Percentiles rank a stretch among this genome's conserved stretches.
Conservation (phyloP, 2,329 filamentous ascomycete species). For the Colletotrichum tofieldiae region DNA sequence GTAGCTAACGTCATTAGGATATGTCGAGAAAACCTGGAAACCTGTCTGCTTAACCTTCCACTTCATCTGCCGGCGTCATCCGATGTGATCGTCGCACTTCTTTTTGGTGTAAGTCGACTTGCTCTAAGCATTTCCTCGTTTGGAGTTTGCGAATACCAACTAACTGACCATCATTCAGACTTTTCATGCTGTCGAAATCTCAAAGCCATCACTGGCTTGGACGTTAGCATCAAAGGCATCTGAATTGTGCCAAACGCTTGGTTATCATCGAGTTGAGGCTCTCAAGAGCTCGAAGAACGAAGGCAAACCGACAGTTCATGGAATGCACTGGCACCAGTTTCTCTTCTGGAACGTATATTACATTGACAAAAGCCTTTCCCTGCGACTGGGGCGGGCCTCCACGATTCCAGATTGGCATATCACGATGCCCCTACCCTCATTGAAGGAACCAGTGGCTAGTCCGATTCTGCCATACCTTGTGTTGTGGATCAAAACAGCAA, state of each 20-base stretch:
- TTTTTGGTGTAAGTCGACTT: slow-evolving; percentile 43
- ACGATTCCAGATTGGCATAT: slow-evolving; percentile 73
- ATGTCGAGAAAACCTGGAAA: slow-evolving; percentile 52
- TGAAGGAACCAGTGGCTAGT: neutral
- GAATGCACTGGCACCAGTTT: slow-evolving; percentile 52
- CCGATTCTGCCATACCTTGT: slow-evolving; percentile 56
- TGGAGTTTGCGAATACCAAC: neutral
- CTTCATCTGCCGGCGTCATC: slow-evolving; percentile 51
- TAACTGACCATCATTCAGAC: slow-evolving; percentile 43
- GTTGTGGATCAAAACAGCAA: slow-evolving; percentile 66
- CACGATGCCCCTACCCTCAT: slow-evolving; percentile 49
- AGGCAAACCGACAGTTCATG: slow-evolving; percentile 43
- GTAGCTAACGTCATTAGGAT: slow-evolving; percentile 2
- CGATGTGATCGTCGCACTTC: slow-evolving; percentile 46
- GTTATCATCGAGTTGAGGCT: slow-evolving; percentile 49
- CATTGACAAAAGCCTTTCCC: slow-evolving; percentile 69
- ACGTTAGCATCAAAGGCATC: slow-evolving; percentile 51
- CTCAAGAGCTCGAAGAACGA: slow-evolving; percentile 46
- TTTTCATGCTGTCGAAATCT: slow-evolving; percentile 52
- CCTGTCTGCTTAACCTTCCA: slow-evolving; percentile 50
- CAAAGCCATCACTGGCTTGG: slow-evolving; percentile 53
- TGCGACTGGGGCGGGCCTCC: slow-evolving; percentile 68
- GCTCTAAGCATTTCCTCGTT: accelerated
- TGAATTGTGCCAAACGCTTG: slow-evolving; percentile 51
- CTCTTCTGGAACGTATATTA: slow-evolving; percentile 74